Evolutionary conservation across 805 yeast genomes (phyloP), one percentile per base, ranked within the genome.

Genomic region (Lachancea sp.): DNA sequence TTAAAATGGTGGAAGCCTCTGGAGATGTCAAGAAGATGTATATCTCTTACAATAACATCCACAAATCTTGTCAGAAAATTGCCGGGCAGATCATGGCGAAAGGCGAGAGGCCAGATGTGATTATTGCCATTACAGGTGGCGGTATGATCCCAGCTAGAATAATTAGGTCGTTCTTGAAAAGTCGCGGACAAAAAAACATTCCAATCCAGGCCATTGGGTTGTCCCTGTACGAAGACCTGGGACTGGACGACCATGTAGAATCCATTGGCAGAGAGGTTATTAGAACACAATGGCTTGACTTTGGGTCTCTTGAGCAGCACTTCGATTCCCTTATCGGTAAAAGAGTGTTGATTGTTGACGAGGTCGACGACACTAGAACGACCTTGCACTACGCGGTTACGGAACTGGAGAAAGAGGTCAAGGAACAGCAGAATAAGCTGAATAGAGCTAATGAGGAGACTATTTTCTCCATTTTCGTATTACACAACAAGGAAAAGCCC

Each of bases 321-420:
- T 77, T 80, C 49, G 83, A 80, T 50, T 79, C 85, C 34, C 70
- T 86, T 47, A 80, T 86, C 43, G 95, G 94, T 51, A 86, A 85
- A 64, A 80, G 78, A 58, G 71, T 86, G 28, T 65, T 86, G 49
- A 83, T 86, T 53, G 92, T 86, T 25, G 95, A 86, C 61, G 95
- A 86, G 67, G 95, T 86, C 34, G 95, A 86, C 61, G 95, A 86
- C 60, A 84, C 95, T 18, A 81, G 95, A 71, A 86, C 95, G 39
- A 86, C 95, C 2, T 68, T 86, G 42, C 90, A 83, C 59, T 86
- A 85, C 56, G 95, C 95, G 2, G 74, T 85, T 29, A 69, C 77
- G 8, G 95, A 86, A 63, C 69, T 86, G 47, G 73, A 78, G 58
- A 60, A 63, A 36, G 76, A 72, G 45, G 79, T 84, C 33, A 64